phyloP scores from a whole-genome alignment of 257 asterid species.

The Ajuga chamaepitys region DNA sequence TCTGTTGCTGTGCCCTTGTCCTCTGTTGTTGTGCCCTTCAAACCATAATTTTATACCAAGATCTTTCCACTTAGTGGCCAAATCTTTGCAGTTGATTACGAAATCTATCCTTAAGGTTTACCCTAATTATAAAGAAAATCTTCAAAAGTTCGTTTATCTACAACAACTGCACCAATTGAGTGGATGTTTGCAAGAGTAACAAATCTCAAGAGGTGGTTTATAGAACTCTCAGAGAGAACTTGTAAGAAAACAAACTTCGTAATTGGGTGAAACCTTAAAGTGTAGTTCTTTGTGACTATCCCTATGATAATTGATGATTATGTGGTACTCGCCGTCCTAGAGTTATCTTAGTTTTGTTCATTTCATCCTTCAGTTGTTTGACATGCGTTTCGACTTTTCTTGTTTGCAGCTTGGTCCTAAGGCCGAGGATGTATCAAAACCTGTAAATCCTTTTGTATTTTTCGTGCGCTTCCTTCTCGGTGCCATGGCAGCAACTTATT shows the following conservation, averaged over 20 bases:
- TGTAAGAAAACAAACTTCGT: too few species aligned
- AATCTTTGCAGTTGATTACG: background rate
- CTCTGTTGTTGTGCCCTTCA: background rate
- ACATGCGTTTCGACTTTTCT: background rate
- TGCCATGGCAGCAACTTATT: constrained; percentile 68
- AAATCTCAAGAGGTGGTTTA: too few species aligned
- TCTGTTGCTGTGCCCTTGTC: background rate
- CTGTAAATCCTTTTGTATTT: constrained; percentile 60
- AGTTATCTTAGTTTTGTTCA: too few species aligned
- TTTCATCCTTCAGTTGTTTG: background rate
- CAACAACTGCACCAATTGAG: too few species aligned
- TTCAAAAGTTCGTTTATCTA: too few species aligned
- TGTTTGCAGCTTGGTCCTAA: constrained; percentile 79
- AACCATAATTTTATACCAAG: background rate
- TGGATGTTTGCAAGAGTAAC: background rate
- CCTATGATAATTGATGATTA: too few species aligned
- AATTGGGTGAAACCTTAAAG: too few species aligned
- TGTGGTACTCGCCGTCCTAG: too few species aligned
- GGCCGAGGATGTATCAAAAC: constrained; percentile 66
- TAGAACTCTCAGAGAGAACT: too few species aligned
- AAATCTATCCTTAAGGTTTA: too few species aligned
- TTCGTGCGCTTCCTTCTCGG: constrained; percentile 63
- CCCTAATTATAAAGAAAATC: too few species aligned
- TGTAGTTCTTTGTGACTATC: too few species aligned
- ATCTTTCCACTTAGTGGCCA: background rate